These are phyloP conservation scores for Sisymbrium irio DNA, from an alignment of 345 rosid genomes.

Conservation along the genomic window DNA sequence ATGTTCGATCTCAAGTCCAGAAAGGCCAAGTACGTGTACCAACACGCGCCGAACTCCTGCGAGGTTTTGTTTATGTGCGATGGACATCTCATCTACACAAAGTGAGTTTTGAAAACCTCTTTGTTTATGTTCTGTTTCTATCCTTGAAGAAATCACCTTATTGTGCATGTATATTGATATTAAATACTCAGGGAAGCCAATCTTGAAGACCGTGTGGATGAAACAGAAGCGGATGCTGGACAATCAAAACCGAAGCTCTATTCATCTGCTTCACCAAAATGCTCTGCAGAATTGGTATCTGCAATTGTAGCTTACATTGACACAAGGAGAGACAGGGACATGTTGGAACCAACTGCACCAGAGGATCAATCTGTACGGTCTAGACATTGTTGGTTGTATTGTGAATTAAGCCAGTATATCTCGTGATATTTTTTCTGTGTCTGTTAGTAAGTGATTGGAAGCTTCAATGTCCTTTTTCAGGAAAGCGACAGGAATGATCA, in stretches of 20 bases:
- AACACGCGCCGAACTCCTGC: constrained; percentile 49
- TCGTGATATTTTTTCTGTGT: not conserved
- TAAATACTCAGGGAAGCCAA: constrained; percentile 24
- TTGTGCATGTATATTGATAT: constrained; percentile 12
- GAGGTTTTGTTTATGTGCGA: constrained; percentile 56
- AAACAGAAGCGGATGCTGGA: constrained; percentile 17
- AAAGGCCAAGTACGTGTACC: constrained; percentile 58
- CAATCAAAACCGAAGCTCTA: constrained; percentile 18
- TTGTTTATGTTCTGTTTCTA: not conserved
- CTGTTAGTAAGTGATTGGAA: not conserved
- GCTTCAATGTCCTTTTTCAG: constrained; percentile 29
- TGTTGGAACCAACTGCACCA: constrained; percentile 31
- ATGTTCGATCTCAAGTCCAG: constrained; percentile 52
- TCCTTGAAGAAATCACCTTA: constrained; percentile 12
- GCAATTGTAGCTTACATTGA: constrained; percentile 37
- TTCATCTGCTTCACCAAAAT: constrained; percentile 34
- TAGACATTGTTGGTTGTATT: constrained; percentile 13
- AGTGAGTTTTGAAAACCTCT: constrained; percentile 39
- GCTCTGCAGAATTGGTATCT: constrained; percentile 36
- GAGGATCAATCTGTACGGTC: constrained; percentile 36
- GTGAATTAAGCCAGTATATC: not conserved
- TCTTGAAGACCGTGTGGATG: constrained; percentile 14
- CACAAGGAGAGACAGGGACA: constrained; percentile 36
- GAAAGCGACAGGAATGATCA: constrained; percentile 34
- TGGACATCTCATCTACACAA: constrained; percentile 40